Evolutionary conservation across 345 rosid species (phyloP).

Genomic region (Eutrema yunnanense): DNA sequence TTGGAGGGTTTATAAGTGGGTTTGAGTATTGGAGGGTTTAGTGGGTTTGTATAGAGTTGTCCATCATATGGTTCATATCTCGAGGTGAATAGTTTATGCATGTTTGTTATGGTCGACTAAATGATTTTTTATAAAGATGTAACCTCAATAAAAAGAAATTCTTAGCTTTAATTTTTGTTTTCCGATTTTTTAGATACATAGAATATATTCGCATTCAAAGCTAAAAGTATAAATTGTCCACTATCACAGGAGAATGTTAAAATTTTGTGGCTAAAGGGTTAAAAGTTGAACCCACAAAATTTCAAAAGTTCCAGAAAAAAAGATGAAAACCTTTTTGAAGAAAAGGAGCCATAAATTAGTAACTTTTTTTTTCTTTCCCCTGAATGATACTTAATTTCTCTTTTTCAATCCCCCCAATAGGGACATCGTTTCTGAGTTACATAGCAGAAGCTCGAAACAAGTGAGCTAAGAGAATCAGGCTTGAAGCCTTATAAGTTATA

Average conservation of each 20-base stretch:
- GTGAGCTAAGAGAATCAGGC: too few species aligned
- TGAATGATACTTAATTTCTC: too few species aligned
- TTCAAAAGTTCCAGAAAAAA: not conserved
- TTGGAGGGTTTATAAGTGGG: too few species aligned
- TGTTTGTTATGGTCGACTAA: constrained; percentile 12
- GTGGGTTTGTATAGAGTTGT: constrained; percentile 9
- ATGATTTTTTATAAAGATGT: not conserved
- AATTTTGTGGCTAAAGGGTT: not conserved
- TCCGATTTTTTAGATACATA: not conserved
- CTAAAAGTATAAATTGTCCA: not conserved
- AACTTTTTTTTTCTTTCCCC: too few species aligned
- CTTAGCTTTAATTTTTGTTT: not conserved
- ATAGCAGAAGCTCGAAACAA: too few species aligned
- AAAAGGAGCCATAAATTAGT: not conserved
- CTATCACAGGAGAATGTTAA: not conserved
- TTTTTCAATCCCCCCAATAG: too few species aligned
- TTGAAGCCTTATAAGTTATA: too few species aligned
- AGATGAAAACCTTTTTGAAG: constrained; percentile 1
- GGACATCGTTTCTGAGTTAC: too few species aligned
- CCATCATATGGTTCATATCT: constrained; percentile 8
- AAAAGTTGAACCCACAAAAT: constrained; percentile 4
- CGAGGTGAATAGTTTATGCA: constrained; percentile 7
- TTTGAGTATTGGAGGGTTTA: not conserved
- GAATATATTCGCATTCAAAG: not conserved
- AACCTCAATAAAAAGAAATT: not conserved